Conservation (phyloP, 1,284 basidiomycete species). For the Ustilago trichophora region DNA sequence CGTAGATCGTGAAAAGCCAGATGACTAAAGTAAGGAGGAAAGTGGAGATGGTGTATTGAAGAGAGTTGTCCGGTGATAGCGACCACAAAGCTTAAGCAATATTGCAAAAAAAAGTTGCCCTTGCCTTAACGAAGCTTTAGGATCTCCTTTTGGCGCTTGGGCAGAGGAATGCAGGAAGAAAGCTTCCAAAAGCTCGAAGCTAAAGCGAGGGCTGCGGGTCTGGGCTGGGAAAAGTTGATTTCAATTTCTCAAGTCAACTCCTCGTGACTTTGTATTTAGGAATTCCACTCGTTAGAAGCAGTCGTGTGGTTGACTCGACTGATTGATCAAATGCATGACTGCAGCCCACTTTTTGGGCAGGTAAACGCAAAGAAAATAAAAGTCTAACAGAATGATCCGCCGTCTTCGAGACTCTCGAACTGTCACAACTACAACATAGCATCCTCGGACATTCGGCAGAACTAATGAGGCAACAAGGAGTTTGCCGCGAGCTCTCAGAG, state of each 20-base stretch:
- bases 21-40: slow-evolving; percentile 1
- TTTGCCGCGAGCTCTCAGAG: no score
- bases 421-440: no score
- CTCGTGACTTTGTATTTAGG: slow-evolving; percentile 6
- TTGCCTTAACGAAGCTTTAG: not conserved
- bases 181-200: not conserved
- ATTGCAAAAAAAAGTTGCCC: no score
- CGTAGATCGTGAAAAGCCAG: not conserved
- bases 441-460: no score
- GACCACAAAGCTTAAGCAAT: not conserved
- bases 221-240: not conserved
- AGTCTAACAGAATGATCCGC: no score
- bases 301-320: slow-evolving; percentile 1
- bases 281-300: not conserved
- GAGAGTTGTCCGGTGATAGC: not conserved
- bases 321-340: not conserved
- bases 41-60: no score
- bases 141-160: no score
- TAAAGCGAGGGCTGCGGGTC: slow-evolving; percentile 1
- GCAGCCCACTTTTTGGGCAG: not conserved
- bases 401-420: no score
- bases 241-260: not conserved
- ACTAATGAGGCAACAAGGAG: no score
- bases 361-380: not conserved
- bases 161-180: not conserved